These are phyloP conservation scores for Pterocarpus macrocarpus DNA, from an alignment of 306 rosid species.

Conservation along the genomic window DNA sequence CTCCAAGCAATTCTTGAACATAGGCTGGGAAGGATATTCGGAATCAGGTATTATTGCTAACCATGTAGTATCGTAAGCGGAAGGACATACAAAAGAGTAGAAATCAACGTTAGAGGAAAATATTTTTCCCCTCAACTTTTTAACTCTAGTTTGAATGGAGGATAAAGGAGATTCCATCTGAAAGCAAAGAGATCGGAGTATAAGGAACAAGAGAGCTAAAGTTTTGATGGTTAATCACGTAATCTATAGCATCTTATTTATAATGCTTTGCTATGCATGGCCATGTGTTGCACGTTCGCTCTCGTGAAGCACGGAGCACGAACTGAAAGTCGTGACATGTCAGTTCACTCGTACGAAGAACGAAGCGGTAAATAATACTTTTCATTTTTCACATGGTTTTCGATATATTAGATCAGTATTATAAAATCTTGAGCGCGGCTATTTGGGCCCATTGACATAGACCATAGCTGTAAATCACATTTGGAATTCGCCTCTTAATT, in stretches of 20 bases:
- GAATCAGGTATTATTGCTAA: slow-evolving; percentile 59
- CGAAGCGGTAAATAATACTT: no score
- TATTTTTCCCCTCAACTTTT: slow-evolving; percentile 38
- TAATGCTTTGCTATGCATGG: neutral
- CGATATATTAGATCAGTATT: no score
- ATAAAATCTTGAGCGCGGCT: no score
- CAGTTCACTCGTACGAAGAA: no score
- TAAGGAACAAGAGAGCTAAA: neutral
- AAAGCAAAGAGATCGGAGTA: neutral
- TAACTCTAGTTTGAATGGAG: slow-evolving; percentile 22
- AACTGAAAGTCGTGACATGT: no score
- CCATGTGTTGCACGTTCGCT: neutral
- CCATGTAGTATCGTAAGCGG: slow-evolving; percentile 69
- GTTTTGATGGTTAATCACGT: neutral
- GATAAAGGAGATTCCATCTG: slow-evolving; percentile 41
- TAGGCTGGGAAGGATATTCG: slow-evolving; percentile 45
- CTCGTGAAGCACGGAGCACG: no score
- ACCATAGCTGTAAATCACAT: no score
- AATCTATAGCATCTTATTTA: slow-evolving; percentile 1
- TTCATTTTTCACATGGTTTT: no score
- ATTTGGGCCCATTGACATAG: no score
- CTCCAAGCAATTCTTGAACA: slow-evolving; percentile 53
- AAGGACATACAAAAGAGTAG: slow-evolving; percentile 48
- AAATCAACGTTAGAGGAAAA: slow-evolving; percentile 42
- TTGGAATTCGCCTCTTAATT: no score